Evolutionary conservation across 306 rosid genomes (phyloP).

Genomic region (Vigna reflexopilosa): DNA sequence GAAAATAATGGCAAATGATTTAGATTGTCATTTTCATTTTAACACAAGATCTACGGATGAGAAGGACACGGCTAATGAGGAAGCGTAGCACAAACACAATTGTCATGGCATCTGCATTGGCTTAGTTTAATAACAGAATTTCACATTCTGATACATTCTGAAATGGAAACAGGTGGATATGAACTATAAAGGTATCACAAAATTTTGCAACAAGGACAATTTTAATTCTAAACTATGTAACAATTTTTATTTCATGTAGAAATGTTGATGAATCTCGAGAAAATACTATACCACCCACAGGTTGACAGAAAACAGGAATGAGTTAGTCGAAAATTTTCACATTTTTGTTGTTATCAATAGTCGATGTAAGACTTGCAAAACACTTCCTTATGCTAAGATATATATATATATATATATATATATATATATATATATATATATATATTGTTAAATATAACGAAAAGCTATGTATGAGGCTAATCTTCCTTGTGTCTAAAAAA

Average conservation of each 20-base stretch:
- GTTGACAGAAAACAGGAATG: not conserved
- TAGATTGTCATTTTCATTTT: constrained; percentile 1
- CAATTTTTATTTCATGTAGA: constrained; percentile 6
- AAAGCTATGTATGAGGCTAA: too few relatives aligned
- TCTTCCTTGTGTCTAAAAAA: too few relatives aligned
- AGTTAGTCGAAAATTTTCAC: not conserved
- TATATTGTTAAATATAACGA: too few relatives aligned
- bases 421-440: too few relatives aligned
- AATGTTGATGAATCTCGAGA: constrained; percentile 2
- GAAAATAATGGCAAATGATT: constrained; percentile 1
- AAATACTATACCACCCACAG: not conserved
- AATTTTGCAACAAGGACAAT: not conserved
- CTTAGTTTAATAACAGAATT: not conserved
- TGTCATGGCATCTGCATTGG: not conserved
- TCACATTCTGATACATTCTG: not conserved
- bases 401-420: too few relatives aligned
- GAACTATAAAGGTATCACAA: not conserved
- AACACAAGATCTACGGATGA: not conserved
- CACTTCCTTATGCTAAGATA: too few relatives aligned
- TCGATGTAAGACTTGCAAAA: too few relatives aligned
- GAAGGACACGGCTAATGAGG: not conserved
- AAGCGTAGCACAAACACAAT: not conserved
- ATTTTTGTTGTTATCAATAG: not conserved
- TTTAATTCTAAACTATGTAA: not conserved
- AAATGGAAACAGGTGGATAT: not conserved